phyloP scores from a whole-genome alignment of 169 alveolate genomes.

The Plasmodium malariae region DNA sequence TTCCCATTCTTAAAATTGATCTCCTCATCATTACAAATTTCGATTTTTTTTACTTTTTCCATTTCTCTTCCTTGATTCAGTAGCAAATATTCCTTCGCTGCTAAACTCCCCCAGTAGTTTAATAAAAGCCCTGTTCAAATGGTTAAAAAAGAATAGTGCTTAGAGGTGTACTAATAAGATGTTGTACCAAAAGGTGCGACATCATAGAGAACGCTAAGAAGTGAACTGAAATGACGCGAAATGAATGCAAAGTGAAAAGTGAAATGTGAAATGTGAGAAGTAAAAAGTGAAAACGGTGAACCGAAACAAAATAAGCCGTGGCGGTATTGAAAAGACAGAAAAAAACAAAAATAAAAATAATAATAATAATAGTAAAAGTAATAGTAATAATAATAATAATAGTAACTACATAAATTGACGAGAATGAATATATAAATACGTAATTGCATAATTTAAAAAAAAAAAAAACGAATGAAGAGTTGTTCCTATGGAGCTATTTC shows the following conservation, averaged over 20 bases:
- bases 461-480: too few species aligned
- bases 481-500: background rate
- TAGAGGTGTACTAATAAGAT: too few species aligned
- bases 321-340: background rate
- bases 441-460: background rate
- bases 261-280: background rate
- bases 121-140: constrained; percentile 18
- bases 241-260: background rate
- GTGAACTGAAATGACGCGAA: background rate
- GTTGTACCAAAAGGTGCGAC: too few species aligned
- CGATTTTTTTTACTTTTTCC: background rate
- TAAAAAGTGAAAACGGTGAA: background rate
- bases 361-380: too few species aligned
- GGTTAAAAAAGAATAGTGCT: background rate
- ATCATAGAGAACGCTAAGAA: too few species aligned
- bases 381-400: too few species aligned
- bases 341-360: constrained; percentile 1
- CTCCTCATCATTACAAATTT: background rate
- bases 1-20: background rate
- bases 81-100: constrained; percentile 44
- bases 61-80: background rate
- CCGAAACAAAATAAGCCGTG: background rate
- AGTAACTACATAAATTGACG: background rate
- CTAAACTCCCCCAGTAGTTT: constrained; percentile 44
- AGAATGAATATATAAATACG: background rate